phyloP scores from a whole-genome alignment of 495 filamentous ascomycete species.

The Talaromyces wortmannii region DNA sequence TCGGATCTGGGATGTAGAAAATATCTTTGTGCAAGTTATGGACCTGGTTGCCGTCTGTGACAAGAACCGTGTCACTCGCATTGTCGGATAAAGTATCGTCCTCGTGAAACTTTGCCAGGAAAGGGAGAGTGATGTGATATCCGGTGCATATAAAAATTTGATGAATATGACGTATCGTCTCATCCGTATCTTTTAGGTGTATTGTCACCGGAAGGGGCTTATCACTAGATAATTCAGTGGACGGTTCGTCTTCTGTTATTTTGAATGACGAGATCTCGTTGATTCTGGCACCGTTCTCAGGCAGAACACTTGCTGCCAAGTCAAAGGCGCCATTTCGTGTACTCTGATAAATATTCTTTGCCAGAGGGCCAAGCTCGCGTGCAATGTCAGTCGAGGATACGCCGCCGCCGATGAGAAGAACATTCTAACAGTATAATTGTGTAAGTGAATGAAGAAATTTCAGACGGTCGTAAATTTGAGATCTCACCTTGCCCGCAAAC shows the following conservation, averaged over 20 bases:
- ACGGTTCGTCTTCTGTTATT: constrained; percentile 8
- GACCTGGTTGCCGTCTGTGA: constrained; percentile 58
- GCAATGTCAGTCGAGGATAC: constrained; percentile 57
- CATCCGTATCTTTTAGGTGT: constrained; percentile 19
- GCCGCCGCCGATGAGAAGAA: constrained; percentile 54
- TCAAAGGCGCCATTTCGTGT: constrained; percentile 52
- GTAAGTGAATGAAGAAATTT: neutral
- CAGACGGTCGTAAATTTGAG: neutral
- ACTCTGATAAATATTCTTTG: constrained; percentile 49
- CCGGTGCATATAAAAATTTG: constrained; percentile 56
- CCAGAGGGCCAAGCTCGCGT: constrained; percentile 43
- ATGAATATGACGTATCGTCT: constrained; percentile 44
- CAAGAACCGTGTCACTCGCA: constrained; percentile 42
- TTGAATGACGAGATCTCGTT: constrained; percentile 34
- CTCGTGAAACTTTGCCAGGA: constrained; percentile 41
- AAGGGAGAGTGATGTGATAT: constrained; percentile 56
- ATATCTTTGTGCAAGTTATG: constrained; percentile 64
- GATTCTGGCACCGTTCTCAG: constrained; percentile 40
- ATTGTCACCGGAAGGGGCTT: constrained; percentile 25
- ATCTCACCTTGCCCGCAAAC: constrained; percentile 33
- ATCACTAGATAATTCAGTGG: constrained; percentile 24
- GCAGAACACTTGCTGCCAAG: constrained; percentile 38
- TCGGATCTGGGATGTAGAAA: constrained; percentile 60
- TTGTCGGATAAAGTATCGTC: constrained; percentile 16
- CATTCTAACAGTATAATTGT: constrained; percentile 27